These are phyloP conservation scores for Paraconiothyrium brasiliense DNA, from an alignment of 2,329 filamentous ascomycete genomes.

Conservation along the genomic window DNA sequence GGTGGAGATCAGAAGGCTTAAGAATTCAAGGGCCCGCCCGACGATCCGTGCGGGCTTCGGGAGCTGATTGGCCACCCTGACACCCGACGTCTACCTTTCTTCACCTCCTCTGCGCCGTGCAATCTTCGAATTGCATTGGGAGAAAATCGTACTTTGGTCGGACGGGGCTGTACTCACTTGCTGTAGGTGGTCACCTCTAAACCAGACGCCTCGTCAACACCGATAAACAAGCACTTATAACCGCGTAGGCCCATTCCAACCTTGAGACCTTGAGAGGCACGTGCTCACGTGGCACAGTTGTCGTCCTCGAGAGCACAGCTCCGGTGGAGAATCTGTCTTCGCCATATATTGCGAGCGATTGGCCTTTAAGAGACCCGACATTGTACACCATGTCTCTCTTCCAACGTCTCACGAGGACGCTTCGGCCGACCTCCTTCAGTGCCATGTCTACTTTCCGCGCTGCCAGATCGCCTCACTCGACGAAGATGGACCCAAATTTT, in stretches of 20 bases:
- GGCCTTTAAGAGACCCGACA: not conserved
- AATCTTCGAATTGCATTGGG: not conserved
- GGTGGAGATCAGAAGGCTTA: slow-evolving; percentile 32
- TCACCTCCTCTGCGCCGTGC: slow-evolving; percentile 1
- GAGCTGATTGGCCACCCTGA: slow-evolving; percentile 33
- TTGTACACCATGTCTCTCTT: slow-evolving; percentile 23
- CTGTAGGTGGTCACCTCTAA: not conserved
- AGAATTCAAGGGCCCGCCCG: slow-evolving; percentile 1
- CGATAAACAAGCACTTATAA: not conserved
- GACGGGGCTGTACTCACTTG: too few relatives aligned
- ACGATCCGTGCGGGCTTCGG: slow-evolving; percentile 11
- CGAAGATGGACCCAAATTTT: slow-evolving; percentile 29
- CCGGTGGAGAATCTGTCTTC: not conserved
- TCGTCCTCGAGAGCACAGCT: not conserved
- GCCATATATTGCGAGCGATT: not conserved
- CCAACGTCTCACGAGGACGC: slow-evolving; percentile 22
- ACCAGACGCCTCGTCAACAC: not conserved
- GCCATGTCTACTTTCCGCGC: slow-evolving; percentile 10
- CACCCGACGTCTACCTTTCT: slow-evolving; percentile 11
- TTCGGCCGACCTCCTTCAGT: slow-evolving; percentile 20
- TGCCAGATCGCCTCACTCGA: slow-evolving; percentile 7
- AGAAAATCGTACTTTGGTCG: not conserved
- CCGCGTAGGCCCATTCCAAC: not conserved
- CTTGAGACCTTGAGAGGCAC: not conserved
- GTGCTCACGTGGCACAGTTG: slow-evolving; percentile 12